Evolutionary conservation across 2,329 filamentous ascomycete genomes (phyloP), one percentile per base, ranked within the genome.

Genomic region (Talaromyces piceae): DNA sequence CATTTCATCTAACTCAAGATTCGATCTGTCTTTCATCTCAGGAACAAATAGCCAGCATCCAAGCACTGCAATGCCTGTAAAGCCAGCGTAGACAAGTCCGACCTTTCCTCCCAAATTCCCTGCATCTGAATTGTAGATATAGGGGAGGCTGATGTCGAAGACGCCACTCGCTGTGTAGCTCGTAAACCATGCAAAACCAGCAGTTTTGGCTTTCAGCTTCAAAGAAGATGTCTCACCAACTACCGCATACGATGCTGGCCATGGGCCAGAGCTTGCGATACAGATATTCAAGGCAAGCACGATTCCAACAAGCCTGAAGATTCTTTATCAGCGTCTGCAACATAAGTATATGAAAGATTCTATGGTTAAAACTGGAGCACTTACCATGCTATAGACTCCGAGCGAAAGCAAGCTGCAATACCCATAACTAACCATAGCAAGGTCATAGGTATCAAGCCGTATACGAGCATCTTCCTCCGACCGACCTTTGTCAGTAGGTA

Each of bases 1-100:
- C 62, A 64, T 63, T 1, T 52, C 53, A 61, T 79, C 75, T 52
- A 79, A 73, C 55, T 78, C 74, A 45, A 66, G 67, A 1, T 71
- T 62, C 1, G 63, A 73, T 18, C 74, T 61, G 3, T 72, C 74
- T 60, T 73, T 75, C 62, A 77, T 79, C 58, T 81, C 78, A 0
- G 78, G 78, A 0, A 80, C 64, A 31, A 64, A 65, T 6, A 73
- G 63, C 63, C 68, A 81, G 0, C 71, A 68, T 1, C 71, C 26
- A 3, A 67, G 13, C 61, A 73, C 20, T 13, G 6, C 39, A 22
- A 43, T 5, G 2, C 39, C 20, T 1, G 39, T 23, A 13, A 43
- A 23, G 4, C 20, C 39, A 16, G 20, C 20, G 39, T 23, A 43
- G 13, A 43, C 23, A 25, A 43, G 13, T 16, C 39, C 39, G n/a